Evolutionary conservation across 345 rosid species (phyloP), one percentile per base, ranked within the genome.

Genomic region (Rhizophora mangle): DNA sequence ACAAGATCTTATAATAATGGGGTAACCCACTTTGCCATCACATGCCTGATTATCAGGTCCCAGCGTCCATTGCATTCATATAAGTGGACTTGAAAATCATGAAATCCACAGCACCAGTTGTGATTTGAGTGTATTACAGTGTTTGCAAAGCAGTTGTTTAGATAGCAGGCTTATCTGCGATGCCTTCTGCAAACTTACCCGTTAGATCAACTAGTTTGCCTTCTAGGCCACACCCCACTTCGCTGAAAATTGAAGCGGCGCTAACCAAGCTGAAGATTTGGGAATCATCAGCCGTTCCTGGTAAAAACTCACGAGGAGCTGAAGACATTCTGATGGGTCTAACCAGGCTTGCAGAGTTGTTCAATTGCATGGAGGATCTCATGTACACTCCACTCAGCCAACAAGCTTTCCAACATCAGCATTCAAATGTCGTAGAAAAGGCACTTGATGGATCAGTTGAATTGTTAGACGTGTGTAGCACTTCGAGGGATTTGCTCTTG

Each of bases 201-300:
- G 63, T 60, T 36, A 73, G 89, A 60, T 85, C 89, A 26, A 68
- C 74, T 58, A 85, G 89, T 75, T 72, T 85, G 84, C 89, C 87
- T 7, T 69, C 84, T 1, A 79, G 83, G 19, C 47, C 74, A 24
- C 77, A 70, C 27, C 79, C 80, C 5, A 68, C 30, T 64, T 62
- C 72, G 37, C 47, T 81, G 54, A 74, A 64, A 53, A 49, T 78
- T 20, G 76, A 78, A 60, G 60, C 65, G 6, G 75, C 57, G 20
- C 32, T 85, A 15, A 68, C 65, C 68, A 79, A 63, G 58, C 71
- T 82, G 9, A 81, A 55, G 46, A 52, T 63, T 3, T 68, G 67
- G 27, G 64, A 69, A 31, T 9, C 49, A 27, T 68, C 78, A 24
- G 59, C 63, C 2, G 19, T 63, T 26, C 57, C 63, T 51, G 5